phyloP scores from a whole-genome alignment of 257 asterid species.

The Thymus quinquecostatus region DNA sequence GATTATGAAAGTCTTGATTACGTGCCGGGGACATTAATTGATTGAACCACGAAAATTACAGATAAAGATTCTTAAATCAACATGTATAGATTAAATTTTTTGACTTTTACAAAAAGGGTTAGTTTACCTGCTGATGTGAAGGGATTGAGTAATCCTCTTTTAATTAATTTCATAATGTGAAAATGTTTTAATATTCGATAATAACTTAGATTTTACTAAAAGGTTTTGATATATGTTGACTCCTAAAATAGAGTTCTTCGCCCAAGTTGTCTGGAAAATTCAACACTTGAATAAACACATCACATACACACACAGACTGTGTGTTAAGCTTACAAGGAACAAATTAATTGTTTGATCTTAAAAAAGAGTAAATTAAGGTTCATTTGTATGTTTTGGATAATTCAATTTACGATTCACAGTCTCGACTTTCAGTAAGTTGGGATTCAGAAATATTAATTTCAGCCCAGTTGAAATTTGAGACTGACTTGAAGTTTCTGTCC shows the following conservation, averaged over 20 bases:
- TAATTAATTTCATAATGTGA: background rate
- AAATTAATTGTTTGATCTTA: no score
- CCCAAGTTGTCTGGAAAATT: conserved; percentile 8
- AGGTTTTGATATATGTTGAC: conserved; percentile 17
- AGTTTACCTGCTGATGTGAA: conserved; percentile 25
- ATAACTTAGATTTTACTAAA: background rate
- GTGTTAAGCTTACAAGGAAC: no score
- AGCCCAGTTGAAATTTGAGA: no score
- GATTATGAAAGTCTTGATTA: background rate
- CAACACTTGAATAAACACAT: background rate
- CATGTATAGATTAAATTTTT: background rate
- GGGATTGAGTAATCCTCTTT: background rate
- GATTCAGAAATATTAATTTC: no score
- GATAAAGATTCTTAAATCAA: no score
- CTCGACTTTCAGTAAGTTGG: no score
- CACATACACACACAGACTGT: background rate
- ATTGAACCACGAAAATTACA: conserved; percentile 11
- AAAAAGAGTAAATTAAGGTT: no score
- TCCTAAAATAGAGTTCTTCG: background rate
- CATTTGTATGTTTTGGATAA: no score
- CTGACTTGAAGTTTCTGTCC: no score
- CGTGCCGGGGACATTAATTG: conserved; percentile 17
- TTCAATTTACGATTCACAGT: no score
- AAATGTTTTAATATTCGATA: background rate
- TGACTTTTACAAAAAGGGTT: background rate